These are phyloP conservation scores for Aspergillus jensenii DNA, from an alignment of 2,329 filamentous ascomycete species.

Conservation along the genomic window DNA sequence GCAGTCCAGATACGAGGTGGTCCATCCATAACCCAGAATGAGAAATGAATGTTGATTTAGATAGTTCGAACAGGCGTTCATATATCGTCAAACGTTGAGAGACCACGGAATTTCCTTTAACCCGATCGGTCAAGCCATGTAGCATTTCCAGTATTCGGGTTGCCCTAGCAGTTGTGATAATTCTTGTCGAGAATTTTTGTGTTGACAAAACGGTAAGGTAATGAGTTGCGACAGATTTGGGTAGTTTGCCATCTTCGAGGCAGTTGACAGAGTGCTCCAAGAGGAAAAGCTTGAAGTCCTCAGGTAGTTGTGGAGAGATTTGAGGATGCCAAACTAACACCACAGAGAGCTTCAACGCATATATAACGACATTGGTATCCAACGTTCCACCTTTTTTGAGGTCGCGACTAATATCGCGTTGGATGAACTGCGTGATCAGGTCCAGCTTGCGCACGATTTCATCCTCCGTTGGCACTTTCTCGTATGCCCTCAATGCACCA, in stretches of 20 bases:
- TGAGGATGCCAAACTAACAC: conserved; percentile 73
- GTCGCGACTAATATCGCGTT: conserved; percentile 72
- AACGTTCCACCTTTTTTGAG: conserved; percentile 51
- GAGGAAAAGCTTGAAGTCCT: conserved; percentile 77
- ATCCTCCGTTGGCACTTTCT: conserved; percentile 73
- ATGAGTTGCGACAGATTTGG: conserved; percentile 77
- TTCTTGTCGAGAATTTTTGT: conserved; percentile 73
- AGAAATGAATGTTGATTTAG: conserved; percentile 66
- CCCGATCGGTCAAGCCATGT: conserved; percentile 68
- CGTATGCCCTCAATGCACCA: conserved; percentile 74
- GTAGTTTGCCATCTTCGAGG: conserved; percentile 65
- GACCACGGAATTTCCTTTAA: conserved; percentile 78
- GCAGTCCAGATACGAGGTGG: conserved; percentile 77
- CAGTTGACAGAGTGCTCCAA: conserved; percentile 76
- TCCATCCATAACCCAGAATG: conserved; percentile 75
- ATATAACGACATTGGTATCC: conserved; percentile 71
- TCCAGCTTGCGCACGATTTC: conserved; percentile 74
- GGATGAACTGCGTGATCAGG: conserved; percentile 76
- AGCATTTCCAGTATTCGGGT: conserved; percentile 70
- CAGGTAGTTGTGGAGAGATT: conserved; percentile 68
- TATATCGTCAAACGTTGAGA: conserved; percentile 78
- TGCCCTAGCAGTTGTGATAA: conserved; percentile 71
- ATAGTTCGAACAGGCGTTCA: conserved; percentile 71
- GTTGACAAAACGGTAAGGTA: conserved; percentile 78
- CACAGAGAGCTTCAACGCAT: conserved; percentile 74